Conservation (phyloP, 1,284 basidiomycete species). For the Phlebopus sp. region DNA sequence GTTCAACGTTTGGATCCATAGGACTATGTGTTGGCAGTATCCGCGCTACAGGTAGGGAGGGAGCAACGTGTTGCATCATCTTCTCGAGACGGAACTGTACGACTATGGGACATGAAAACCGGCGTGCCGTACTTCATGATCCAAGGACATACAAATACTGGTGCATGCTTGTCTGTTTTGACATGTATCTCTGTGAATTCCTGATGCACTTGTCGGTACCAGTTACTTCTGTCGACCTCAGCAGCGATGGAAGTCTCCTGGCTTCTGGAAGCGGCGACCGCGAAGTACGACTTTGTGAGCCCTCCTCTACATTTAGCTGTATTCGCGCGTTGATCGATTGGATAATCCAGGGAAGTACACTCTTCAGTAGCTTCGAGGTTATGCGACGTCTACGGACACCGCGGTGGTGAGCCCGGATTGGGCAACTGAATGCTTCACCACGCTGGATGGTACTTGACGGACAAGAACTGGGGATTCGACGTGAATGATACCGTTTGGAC, state of each 20-base stretch:
- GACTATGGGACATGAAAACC: conserved; percentile 31
- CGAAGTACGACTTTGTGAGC: conserved; percentile 72
- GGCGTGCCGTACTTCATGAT: conserved; percentile 34
- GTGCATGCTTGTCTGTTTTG: conserved; percentile 23
- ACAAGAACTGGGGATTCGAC: no score
- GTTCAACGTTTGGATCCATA: conserved; percentile 8
- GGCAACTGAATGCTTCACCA: no score
- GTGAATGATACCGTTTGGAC: no score
- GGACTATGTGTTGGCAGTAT: conserved; percentile 32
- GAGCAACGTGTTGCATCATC: conserved; percentile 34
- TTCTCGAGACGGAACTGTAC: conserved; percentile 32
- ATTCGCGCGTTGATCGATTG: background rate
- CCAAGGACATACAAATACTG: conserved; percentile 35
- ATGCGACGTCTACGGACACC: background rate
- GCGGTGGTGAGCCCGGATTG: conserved; percentile 5
- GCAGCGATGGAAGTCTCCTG: conserved; percentile 68
- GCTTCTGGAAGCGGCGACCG: conserved; percentile 91
- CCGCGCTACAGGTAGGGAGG: conserved; percentile 32
- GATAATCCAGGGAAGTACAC: conserved; percentile 27
- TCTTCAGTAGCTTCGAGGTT: conserved; percentile 21
- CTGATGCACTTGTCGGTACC: conserved; percentile 13
- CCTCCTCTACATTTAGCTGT: background rate
- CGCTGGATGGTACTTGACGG: no score
- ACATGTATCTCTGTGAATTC: conserved; percentile 13
- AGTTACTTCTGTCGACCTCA: conserved; percentile 88